These are phyloP conservation scores for Backusella psychrophila DNA, from an alignment of 192 early-diverging fungal species.

Conservation along the genomic window DNA sequence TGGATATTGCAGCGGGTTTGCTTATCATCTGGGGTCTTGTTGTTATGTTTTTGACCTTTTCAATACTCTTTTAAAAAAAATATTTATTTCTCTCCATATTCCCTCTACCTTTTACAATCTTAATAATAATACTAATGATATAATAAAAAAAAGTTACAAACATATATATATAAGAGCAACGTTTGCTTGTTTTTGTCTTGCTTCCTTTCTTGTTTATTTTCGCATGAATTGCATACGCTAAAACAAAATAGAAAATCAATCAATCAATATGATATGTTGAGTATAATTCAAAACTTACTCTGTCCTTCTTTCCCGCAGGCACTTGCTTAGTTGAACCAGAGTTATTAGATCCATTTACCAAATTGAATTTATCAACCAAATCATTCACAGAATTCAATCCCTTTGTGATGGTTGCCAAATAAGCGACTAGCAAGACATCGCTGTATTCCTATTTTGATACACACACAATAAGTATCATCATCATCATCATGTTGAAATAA, in stretches of 20 bases:
- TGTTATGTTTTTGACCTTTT: constrained; percentile 42
- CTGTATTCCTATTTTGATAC: constrained; percentile 66
- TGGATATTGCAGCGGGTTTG: constrained; percentile 41
- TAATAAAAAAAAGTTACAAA: neutral
- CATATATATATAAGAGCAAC: neutral
- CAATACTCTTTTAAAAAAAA: neutral
- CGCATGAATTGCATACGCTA: constrained; percentile 1
- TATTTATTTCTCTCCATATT: neutral
- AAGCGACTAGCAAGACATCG: constrained; percentile 74
- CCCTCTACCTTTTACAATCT: neutral
- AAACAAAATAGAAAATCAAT: neutral
- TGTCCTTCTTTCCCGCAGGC: neutral
- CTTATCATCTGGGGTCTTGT: constrained; percentile 46
- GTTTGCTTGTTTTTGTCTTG: neutral
- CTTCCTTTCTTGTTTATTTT: neutral
- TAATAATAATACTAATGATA: neutral
- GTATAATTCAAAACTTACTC: neutral
- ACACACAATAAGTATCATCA: no score
- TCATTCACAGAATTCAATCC: constrained; percentile 65
- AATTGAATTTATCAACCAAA: constrained; percentile 57
- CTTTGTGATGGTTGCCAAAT: constrained; percentile 78
- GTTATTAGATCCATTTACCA: constrained; percentile 24
- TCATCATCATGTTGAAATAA: neutral
- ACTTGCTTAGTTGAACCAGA: neutral
- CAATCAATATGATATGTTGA: neutral